These are phyloP conservation scores for Kodamaea anthophila DNA, from an alignment of 1,139 yeast species.

Conservation along the genomic window DNA sequence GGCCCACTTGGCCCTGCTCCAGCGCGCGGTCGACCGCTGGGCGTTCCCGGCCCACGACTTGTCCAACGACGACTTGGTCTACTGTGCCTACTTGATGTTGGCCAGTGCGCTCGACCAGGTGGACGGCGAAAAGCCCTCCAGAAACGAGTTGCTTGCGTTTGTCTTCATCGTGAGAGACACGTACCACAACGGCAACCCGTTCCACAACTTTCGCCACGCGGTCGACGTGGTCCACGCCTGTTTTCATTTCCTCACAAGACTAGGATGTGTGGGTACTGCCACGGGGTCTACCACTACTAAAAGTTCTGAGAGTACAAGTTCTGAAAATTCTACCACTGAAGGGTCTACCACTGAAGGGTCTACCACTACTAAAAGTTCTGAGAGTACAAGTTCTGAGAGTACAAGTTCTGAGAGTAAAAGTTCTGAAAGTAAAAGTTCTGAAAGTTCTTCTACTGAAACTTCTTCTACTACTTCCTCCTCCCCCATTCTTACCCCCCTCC, in stretches of 20 bases:
- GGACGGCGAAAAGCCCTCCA: conserved; percentile 13
- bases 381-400: neutral
- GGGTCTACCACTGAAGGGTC: too few species aligned
- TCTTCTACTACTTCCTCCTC: neutral
- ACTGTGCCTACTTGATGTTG: conserved; percentile 54
- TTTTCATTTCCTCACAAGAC: conserved; percentile 51
- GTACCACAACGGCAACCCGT: conserved; percentile 79
- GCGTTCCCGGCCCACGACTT: conserved; percentile 67
- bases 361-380: too few species aligned
- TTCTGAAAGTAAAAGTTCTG: neutral
- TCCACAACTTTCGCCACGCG: conserved; percentile 94
- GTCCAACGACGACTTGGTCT: conserved; percentile 60
- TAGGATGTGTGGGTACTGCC: conserved; percentile 33
- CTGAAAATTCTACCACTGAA: too few species aligned
- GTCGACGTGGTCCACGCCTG: conserved; percentile 93
- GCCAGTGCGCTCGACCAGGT: conserved; percentile 39
- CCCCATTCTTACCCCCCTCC: conserved; percentile 16
- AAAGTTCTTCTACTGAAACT: too few species aligned
- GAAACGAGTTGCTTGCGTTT: conserved; percentile 49
- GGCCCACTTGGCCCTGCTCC: conserved; percentile 18
- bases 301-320: too few species aligned
- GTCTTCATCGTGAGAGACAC: conserved; percentile 64
- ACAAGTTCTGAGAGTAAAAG: neutral
- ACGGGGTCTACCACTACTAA: neutral
- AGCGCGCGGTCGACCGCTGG: conserved; percentile 41